These are phyloP conservation scores for Symbiodinium natans DNA, from an alignment of 73 alveolate species.

Conservation along the genomic window DNA sequence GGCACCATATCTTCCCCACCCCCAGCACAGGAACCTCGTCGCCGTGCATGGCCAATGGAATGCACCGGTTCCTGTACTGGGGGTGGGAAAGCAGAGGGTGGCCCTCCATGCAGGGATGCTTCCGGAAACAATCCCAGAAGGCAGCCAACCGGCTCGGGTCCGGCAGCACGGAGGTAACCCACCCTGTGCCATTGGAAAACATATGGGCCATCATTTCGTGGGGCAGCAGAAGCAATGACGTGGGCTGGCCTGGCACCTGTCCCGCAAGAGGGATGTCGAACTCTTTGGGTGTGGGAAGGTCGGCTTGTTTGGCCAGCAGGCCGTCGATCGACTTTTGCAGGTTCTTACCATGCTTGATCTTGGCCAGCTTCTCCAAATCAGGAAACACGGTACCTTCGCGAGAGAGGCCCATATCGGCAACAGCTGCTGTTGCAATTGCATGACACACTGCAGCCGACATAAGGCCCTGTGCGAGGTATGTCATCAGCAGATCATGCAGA, in stretches of 20 bases:
- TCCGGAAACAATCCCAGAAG: background rate
- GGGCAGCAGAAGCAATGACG: background rate
- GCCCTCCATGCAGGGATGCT: background rate
- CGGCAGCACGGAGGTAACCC: background rate
- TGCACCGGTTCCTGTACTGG: too few species aligned
- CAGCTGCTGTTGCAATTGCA: background rate
- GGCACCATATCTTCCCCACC: constrained; percentile 14
- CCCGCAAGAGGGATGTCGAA: background rate
- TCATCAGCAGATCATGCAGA: background rate
- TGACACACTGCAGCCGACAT: background rate
- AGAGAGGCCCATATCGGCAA: background rate
- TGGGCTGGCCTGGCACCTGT: background rate
- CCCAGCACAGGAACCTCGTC: constrained; percentile 28
- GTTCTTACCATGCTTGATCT: background rate
- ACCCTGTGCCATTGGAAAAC: background rate
- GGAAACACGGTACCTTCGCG: background rate
- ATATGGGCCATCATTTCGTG: background rate
- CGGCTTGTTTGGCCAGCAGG: background rate
- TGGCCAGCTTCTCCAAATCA: background rate
- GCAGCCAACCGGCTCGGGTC: background rate
- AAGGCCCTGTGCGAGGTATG: background rate
- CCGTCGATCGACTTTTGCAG: background rate
- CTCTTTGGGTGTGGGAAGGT: background rate
- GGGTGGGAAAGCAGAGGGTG: background rate
- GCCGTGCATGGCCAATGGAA: background rate